Percentiles rank a stretch among this genome's conserved stretches.
Evolutionary conservation across 495 filamentous ascomycete genomes (phyloP).

Genomic region (Neurospora pannonica): DNA sequence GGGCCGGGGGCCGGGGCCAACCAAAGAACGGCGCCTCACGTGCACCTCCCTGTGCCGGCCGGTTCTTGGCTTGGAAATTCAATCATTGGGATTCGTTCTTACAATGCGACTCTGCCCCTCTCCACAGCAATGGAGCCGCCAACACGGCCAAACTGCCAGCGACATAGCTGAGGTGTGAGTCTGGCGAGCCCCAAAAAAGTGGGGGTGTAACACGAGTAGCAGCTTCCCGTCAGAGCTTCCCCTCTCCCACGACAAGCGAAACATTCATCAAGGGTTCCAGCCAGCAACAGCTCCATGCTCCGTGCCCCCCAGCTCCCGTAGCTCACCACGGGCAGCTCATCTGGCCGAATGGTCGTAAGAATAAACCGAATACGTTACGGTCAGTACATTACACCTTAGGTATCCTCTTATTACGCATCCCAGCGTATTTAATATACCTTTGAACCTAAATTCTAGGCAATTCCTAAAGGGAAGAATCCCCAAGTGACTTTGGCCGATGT

Average conservation of each 20-base stretch:
- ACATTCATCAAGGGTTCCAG: not conserved
- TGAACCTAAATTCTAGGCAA: no score
- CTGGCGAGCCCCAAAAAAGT: no score
- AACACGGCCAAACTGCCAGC: not conserved
- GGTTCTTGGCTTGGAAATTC: not conserved
- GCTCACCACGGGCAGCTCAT: not conserved
- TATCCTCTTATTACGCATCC: no score
- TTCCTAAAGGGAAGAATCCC: no score
- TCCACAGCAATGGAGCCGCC: not conserved
- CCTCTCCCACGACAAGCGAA: not conserved
- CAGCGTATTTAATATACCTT: no score
- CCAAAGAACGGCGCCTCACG: not conserved
- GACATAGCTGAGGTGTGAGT: no score
- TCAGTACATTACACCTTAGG: no score
- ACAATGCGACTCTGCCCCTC: not conserved
- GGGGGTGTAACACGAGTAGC: no score
- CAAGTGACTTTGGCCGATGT: no score
- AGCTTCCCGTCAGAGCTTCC: not conserved
- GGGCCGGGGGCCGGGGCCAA: constrained; percentile 9
- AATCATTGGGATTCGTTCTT: not conserved
- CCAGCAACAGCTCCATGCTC: not conserved
- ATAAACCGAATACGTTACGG: no score
- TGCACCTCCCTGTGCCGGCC: not conserved
- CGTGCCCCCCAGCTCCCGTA: not conserved
- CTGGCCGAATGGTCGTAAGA: no score